Evolutionary conservation across 768 basidiomycete genomes (phyloP).

Genomic region (Serendipita vermifera): DNA sequence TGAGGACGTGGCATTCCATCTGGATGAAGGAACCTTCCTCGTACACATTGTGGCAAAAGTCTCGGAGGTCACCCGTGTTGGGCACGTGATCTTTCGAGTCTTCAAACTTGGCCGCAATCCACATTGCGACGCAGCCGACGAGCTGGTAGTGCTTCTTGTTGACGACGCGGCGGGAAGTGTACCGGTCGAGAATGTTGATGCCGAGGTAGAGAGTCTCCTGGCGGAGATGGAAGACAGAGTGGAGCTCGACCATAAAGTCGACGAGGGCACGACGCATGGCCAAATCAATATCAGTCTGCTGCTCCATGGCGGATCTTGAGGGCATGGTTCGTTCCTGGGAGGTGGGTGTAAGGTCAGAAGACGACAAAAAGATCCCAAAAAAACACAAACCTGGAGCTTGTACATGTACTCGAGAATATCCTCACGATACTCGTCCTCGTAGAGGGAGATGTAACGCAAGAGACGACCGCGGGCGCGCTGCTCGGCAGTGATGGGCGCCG

Average conservation of each 20-base stretch:
- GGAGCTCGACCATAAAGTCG: conserved; percentile 97
- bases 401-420: conserved; percentile 93
- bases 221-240: conserved; percentile 92
- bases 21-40: conserved; percentile 97
- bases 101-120: conserved; percentile 99
- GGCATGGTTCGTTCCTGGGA: conserved; percentile 71
- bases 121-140: conserved; percentile 93
- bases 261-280: conserved; percentile 98
- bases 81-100: conserved; percentile 98
- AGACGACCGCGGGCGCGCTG: conserved; percentile 1
- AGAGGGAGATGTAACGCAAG: conserved; percentile 25
- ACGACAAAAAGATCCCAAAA: neutral
- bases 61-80: conserved; percentile 82
- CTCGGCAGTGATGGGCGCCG: neutral
- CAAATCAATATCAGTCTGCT: conserved; percentile 98
- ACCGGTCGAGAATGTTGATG: conserved; percentile 97
- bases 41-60: conserved; percentile 93
- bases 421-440: conserved; percentile 91
- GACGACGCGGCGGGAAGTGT: conserved; percentile 95
- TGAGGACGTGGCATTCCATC: conserved; percentile 96
- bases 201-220: conserved; percentile 98
- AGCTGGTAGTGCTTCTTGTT: conserved; percentile 99
- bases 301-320: conserved; percentile 93
- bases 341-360: conserved; percentile 10
- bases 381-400: conserved; percentile 86